phyloP scores from a whole-genome alignment of 805 yeast species.

The Candida taoyuanica region DNA sequence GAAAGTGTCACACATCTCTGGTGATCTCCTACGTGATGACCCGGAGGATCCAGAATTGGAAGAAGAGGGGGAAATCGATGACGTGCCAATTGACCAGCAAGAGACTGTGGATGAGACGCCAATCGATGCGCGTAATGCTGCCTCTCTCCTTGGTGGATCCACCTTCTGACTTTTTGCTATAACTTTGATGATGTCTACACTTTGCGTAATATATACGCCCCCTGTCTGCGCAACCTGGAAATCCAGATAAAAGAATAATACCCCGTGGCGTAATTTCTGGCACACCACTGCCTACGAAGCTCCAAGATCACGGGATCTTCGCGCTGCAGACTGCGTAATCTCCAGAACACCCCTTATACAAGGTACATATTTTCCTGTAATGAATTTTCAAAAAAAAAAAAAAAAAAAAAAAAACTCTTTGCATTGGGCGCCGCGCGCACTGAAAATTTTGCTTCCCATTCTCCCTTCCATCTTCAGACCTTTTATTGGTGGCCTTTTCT shows the following conservation, averaged over 20 bases:
- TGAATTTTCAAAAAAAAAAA: not conserved
- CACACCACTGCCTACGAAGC: not conserved
- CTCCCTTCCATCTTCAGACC: slow-evolving; percentile 2
- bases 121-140: slow-evolving; percentile 82
- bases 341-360: not conserved
- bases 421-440: slow-evolving; percentile 5
- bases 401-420: slow-evolving; percentile 5
- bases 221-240: not conserved
- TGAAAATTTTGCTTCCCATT: slow-evolving; percentile 14
- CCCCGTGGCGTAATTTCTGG: slow-evolving; percentile 2
- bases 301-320: not conserved
- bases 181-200: too few relatives aligned
- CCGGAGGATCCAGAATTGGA: slow-evolving; percentile 3
- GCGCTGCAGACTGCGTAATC: slow-evolving; percentile 2
- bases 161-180: slow-evolving; percentile 49
- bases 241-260: not conserved
- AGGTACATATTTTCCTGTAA: too few relatives aligned
- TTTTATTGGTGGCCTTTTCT: not conserved
- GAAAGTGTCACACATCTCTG: slow-evolving; percentile 31
- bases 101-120: slow-evolving; percentile 31
- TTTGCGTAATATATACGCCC: not conserved
- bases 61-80: not conserved
- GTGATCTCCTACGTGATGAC: slow-evolving; percentile 14
- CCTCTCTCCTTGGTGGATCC: slow-evolving; percentile 70
- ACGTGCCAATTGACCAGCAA: slow-evolving; percentile 20